Conservation (phyloP, 2,329 filamentous ascomycete genomes). For the Bipolaris oryzae region DNA sequence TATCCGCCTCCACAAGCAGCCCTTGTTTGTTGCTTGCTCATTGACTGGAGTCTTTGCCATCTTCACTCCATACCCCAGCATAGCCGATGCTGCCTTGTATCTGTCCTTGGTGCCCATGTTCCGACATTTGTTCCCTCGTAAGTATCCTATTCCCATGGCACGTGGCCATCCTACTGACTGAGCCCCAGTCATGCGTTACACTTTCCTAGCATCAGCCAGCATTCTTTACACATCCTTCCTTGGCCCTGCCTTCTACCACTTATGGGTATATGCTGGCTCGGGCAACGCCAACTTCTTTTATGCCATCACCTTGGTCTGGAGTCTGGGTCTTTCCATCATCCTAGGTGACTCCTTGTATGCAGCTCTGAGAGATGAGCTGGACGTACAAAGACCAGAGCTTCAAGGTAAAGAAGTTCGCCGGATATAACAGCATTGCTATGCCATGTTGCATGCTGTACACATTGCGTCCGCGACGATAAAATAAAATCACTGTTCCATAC, state of each 20-base stretch:
- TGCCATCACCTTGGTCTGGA: constrained; percentile 98
- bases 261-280: constrained; percentile 98
- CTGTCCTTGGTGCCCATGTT: constrained; percentile 83
- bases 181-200: constrained; percentile 80
- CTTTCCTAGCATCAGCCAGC: constrained; percentile 81
- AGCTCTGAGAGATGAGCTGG: constrained; percentile 89
- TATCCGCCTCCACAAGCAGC: constrained; percentile 81
- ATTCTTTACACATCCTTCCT: constrained; percentile 87
- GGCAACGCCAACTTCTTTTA: constrained; percentile 99
- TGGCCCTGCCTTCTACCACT: constrained; percentile 92
- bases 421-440: constrained; percentile 61
- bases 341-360: constrained; percentile 89
- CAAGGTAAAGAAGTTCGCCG: constrained; percentile 85
- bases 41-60: constrained; percentile 88
- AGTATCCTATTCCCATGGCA: constrained; percentile 41
- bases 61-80: constrained; percentile 96
- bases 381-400: constrained; percentile 88
- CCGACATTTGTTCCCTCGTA: constrained; percentile 84
- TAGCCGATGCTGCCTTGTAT: constrained; percentile 87
- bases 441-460: not conserved
- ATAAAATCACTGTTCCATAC: not conserved
- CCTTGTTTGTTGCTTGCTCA: constrained; percentile 82
- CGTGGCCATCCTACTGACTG: constrained; percentile 11
- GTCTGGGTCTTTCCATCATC: constrained; percentile 82
- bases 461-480: not conserved